Conservation (phyloP, 2,329 filamentous ascomycete species). For the Trichoderma polysporum region DNA sequence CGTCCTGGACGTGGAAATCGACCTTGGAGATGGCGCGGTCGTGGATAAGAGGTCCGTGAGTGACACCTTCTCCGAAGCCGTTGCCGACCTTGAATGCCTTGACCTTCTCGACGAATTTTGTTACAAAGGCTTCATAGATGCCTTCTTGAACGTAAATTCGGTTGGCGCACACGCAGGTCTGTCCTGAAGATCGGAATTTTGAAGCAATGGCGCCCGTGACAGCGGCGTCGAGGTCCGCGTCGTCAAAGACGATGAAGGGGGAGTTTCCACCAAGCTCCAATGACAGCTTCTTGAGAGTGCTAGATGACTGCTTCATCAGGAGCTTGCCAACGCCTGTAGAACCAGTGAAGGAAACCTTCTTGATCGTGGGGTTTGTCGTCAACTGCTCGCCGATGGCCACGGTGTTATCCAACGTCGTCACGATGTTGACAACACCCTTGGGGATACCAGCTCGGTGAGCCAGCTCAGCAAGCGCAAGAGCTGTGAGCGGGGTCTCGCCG, state of each 20-base stretch:
- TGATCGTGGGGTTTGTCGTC: constrained; percentile 73
- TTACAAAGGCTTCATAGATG: constrained; percentile 73
- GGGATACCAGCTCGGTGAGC: constrained; percentile 85
- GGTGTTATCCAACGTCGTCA: constrained; percentile 79
- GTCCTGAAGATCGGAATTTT: constrained; percentile 92
- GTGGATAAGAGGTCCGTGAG: constrained; percentile 84
- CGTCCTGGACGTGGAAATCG: constrained; percentile 75
- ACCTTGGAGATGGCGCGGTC: constrained; percentile 78
- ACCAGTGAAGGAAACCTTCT: constrained; percentile 94
- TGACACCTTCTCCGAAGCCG: constrained; percentile 68
- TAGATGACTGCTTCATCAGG: constrained; percentile 85
- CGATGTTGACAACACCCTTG: constrained; percentile 84
- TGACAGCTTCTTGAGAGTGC: constrained; percentile 78
- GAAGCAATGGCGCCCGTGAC: constrained; percentile 79
- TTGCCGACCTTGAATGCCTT: constrained; percentile 72
- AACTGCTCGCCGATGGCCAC: constrained; percentile 71
- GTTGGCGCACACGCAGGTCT: constrained; percentile 93
- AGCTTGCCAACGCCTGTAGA: constrained; percentile 67
- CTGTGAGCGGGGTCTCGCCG: constrained; percentile 87
- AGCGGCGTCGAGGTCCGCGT: constrained; percentile 83
- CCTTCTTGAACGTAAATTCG: constrained; percentile 75
- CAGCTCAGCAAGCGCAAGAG: constrained; percentile 83
- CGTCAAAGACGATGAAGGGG: constrained; percentile 95
- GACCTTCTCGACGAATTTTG: constrained; percentile 69
- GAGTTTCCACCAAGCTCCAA: constrained; percentile 95